Conservation (phyloP, 139 green algal species). For the Picochlorum sp. region DNA sequence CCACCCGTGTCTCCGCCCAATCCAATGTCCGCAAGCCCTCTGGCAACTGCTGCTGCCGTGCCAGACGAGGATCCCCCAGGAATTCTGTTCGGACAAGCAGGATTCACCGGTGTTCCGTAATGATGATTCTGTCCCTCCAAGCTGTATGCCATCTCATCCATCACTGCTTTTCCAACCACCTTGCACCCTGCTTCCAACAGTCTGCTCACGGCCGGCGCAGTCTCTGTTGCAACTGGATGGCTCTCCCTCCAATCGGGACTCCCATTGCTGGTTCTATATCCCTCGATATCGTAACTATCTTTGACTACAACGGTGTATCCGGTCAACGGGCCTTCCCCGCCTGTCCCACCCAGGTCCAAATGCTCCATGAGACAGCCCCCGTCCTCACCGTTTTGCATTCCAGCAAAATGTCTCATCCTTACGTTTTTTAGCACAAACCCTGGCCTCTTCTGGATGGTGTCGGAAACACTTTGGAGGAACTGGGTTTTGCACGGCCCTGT, state of each 20-base stretch:
- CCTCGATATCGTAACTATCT: conserved; percentile 36
- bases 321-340: conserved; percentile 5
- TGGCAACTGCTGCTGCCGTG: conserved; percentile 72
- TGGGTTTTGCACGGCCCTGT: too few species aligned
- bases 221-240: conserved; percentile 41
- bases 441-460: too few species aligned
- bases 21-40: conserved; percentile 54
- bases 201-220: conserved; percentile 53
- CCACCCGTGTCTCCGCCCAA: conserved; percentile 87
- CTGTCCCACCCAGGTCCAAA: not conserved
- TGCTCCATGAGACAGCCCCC: not conserved
- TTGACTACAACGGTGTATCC: conserved; percentile 30
- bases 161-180: conserved; percentile 70
- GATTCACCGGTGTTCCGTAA: conserved; percentile 85
- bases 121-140: conserved; percentile 75
- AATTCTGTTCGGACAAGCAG: conserved; percentile 60
- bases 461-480: not conserved
- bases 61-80: conserved; percentile 88
- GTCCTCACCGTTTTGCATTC: not conserved
- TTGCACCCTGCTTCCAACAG: conserved; percentile 66
- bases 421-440: too few species aligned
- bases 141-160: conserved; percentile 83
- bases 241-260: conserved; percentile 67
- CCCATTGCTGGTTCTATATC: not conserved
- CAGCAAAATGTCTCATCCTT: too few species aligned